Base-by-base conservation (phyloP, 352 stramenopile species). In the Pythium monospermum region DNA sequence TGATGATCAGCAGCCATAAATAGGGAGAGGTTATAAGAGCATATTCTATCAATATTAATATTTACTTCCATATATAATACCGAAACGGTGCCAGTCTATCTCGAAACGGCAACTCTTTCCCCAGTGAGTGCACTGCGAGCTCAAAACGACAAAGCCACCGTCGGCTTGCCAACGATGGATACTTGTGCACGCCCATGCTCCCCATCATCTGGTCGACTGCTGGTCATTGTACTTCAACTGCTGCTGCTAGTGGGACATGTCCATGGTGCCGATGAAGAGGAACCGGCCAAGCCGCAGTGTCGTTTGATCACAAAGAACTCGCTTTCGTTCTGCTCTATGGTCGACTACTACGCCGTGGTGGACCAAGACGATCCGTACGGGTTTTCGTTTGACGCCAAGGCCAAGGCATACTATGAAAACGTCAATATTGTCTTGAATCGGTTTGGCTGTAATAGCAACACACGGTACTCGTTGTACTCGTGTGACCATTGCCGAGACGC, bases 401-500 rank as follows among this genome's bases (percentile, higher is more conserved):
- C 83, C 6, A 73, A 76, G 22, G 71, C 76, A 18, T 91, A 90
- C 62, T 91, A 88, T 50, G 76, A 83, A 2, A 94, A 89, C 49
- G 70, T 90, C 12, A 75, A 91, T 52, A 73, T 88, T 19, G 71
- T 94, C 28, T 67, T 94, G 25, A 76, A 85, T 54, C 78, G 80
- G 32, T 94, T 94, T 53, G 80, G 80, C 1, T 94, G 83, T 39
- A 78, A 85, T 49, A 75, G 66, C 37, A 66, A 66, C 31, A 60
- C 46, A 18, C 83, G 81, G 52, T 94, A 91, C 63, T 86, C 73
- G 30, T 53, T 94, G 37, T 91, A 91, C 57, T 78, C 63, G 40
- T 91, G 83, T 42, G 80, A 91, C 26, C 76, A 91, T 54, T 94
- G 80, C 42, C 76, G 80, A 8, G 83, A 91, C 23, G 83, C 83